These are phyloP conservation scores for Dioscorea dumetorum DNA, from an alignment of 106 monocot species.

Conservation along the genomic window DNA sequence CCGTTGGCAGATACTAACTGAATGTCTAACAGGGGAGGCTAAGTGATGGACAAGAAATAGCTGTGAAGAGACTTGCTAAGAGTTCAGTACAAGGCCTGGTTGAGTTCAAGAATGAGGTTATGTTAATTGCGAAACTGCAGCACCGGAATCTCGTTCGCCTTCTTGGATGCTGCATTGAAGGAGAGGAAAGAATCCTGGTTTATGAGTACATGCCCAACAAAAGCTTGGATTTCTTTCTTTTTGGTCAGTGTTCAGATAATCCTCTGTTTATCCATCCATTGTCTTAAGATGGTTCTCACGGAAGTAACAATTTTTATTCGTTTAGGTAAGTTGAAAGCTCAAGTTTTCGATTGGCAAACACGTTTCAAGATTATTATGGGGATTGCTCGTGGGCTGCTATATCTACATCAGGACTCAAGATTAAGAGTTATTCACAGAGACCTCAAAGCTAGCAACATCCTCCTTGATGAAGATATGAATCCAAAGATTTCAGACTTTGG, in stretches of 20 bases:
- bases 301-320: not conserved
- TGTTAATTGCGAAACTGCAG: slow-evolving; percentile 17
- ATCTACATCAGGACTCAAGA: slow-evolving; percentile 37
- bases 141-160: slow-evolving; percentile 20
- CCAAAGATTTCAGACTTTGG: slow-evolving; percentile 51
- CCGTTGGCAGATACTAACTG: not conserved
- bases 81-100: slow-evolving; percentile 13
- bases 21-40: slow-evolving; percentile 6
- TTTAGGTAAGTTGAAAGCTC: slow-evolving; percentile 1
- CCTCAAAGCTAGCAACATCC: slow-evolving; percentile 41
- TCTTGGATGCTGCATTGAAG: slow-evolving; percentile 16
- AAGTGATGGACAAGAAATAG: slow-evolving; percentile 11
- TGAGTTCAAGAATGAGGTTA: slow-evolving; percentile 25
- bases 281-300: no score
- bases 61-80: slow-evolving; percentile 13
- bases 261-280: not conserved
- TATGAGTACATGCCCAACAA: slow-evolving; percentile 22
- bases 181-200: slow-evolving; percentile 12
- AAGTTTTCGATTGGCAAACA: slow-evolving; percentile 12
- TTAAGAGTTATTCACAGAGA: slow-evolving; percentile 34
- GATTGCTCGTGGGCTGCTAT: slow-evolving; percentile 31
- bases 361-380: slow-evolving; percentile 21
- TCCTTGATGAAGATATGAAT: slow-evolving; percentile 31
- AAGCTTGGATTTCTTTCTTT: slow-evolving; percentile 11
- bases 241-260: slow-evolving; percentile 1